Conservation (phyloP, 1,284 basidiomycete genomes). For the Trametes polyzona region DNA sequence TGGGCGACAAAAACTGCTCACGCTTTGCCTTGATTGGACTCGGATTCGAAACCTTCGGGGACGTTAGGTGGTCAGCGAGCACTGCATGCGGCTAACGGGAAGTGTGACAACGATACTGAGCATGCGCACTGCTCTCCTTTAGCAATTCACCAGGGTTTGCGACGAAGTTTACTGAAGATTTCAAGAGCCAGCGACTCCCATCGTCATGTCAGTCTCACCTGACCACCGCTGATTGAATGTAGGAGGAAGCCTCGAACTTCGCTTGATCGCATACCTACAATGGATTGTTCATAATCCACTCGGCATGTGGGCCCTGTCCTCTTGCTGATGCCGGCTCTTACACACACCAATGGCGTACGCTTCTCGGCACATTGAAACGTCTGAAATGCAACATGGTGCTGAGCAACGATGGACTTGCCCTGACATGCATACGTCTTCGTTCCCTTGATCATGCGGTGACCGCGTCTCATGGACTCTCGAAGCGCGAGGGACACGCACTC, state of each 20-base stretch:
- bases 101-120: no score
- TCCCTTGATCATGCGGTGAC: no score
- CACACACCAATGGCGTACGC: no score
- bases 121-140: background rate
- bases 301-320: background rate
- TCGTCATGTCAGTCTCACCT: background rate
- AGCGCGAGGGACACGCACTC: no score
- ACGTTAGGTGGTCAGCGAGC: background rate
- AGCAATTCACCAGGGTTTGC: background rate
- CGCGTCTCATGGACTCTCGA: no score
- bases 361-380: background rate
- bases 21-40: no score
- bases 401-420: no score
- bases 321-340: no score
- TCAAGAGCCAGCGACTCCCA: background rate
- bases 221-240: background rate
- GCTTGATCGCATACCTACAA: no score
- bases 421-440: no score
- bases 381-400: background rate
- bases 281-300: no score
- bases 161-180: background rate
- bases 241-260: background rate
- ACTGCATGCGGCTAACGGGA: constrained; percentile 2
- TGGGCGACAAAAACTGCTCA: no score
- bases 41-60: background rate